Conservation (phyloP, 2,329 filamentous ascomycete genomes). For the Penicillium sclerotigenum region DNA sequence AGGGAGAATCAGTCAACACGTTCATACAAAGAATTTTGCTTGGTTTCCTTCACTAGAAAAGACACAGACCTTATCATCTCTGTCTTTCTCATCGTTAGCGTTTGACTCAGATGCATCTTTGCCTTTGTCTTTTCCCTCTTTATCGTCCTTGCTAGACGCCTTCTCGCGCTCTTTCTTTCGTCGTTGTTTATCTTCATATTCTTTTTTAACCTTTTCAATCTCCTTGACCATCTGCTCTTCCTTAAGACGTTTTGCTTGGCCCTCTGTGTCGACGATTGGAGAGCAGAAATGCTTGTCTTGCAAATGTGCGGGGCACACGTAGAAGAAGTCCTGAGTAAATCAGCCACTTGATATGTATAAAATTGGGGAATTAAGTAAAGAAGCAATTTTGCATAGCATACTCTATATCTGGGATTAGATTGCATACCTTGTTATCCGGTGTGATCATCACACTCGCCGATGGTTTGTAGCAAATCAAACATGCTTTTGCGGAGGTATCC, state of each 20-base stretch:
- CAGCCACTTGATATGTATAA: neutral
- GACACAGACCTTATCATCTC: constrained; percentile 53
- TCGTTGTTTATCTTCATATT: constrained; percentile 73
- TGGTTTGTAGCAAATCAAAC: constrained; percentile 88
- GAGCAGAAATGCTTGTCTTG: constrained; percentile 78
- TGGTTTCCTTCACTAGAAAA: neutral
- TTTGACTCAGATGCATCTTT: constrained; percentile 42
- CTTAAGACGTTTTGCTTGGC: constrained; percentile 42
- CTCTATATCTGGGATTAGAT: neutral
- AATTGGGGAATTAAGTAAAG: neutral
- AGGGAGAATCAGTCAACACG: neutral
- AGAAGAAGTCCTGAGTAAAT: constrained; percentile 73
- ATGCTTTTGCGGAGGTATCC: constrained; percentile 76
- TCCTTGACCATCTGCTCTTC: constrained; percentile 45
- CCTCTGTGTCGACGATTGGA: constrained; percentile 48
- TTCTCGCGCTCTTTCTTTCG: constrained; percentile 61
- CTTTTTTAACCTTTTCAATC: constrained; percentile 48
- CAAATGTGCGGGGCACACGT: constrained; percentile 78
- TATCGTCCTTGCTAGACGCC: constrained; percentile 48
- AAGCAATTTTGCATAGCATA: neutral
- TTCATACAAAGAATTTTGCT: neutral
- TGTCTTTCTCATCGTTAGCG: constrained; percentile 43
- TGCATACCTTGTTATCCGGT: constrained; percentile 76
- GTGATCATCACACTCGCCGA: constrained; percentile 85
- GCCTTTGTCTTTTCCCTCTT: constrained; percentile 45